Conservation (phyloP, 2,329 filamentous ascomycete species). For the Diaporthe australafricana region DNA sequence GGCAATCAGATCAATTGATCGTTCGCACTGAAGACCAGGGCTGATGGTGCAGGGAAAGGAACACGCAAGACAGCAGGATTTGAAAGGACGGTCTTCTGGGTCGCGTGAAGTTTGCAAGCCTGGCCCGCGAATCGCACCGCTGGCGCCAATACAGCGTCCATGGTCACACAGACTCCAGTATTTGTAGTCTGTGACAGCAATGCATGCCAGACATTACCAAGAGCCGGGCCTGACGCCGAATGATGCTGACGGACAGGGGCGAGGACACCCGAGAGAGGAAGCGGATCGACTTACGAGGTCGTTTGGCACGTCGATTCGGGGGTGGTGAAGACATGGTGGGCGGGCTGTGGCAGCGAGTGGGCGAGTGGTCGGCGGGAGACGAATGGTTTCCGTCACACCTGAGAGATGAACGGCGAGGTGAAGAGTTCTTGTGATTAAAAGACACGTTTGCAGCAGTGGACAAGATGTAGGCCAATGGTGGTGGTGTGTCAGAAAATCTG, state of each 20-base stretch:
- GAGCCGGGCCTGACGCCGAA: neutral
- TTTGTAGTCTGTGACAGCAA: neutral
- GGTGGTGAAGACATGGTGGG: constrained; percentile 41
- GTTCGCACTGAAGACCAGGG: too few relatives aligned
- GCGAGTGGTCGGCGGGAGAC: neutral
- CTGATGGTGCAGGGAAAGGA: neutral
- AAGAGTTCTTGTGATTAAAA: neutral
- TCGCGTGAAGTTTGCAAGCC: neutral
- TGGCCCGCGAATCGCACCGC: neutral
- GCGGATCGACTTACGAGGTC: constrained; percentile 52
- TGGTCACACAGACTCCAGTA: neutral
- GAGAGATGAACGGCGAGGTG: too few relatives aligned
- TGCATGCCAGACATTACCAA: neutral
- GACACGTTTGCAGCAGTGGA: neutral
- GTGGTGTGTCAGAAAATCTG: neutral
- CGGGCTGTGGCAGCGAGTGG: neutral
- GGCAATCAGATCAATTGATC: neutral
- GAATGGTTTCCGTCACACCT: neutral
- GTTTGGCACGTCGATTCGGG: constrained; percentile 54
- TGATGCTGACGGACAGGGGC: constrained; percentile 2
- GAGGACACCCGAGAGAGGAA: neutral
- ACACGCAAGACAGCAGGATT: neutral
- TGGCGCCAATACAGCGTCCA: neutral
- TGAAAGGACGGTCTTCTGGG: neutral
- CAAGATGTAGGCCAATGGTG: neutral